Base-by-base conservation (phyloP, 2,329 filamentous ascomycete genomes). In the Colletotrichum coccodes region DNA sequence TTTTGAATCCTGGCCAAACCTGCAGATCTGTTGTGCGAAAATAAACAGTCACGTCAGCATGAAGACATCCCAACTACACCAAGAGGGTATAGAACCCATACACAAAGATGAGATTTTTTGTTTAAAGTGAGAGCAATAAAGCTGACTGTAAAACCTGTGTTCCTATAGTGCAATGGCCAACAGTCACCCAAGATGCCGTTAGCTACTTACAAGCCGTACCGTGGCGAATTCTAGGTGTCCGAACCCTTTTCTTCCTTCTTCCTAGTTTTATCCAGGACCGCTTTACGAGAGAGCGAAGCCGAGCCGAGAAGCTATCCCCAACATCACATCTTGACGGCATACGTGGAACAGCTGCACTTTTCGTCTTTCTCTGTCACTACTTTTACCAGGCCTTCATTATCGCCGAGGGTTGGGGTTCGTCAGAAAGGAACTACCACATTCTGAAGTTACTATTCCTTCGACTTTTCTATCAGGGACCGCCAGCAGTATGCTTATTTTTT, bases 401-500 rank as follows among this genome's bases (percentile, higher is more conserved):
- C 71, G 83, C 85, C 61, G 81, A 86, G 70, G 83, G 84, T 26
- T 88, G 81, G 77, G 86, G 85, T 46, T 80, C 77, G 60, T 78
- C 79, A 52, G 76, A 81, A 28, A 76, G 76, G 69, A 83, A 87
- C 76, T 81, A 82, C 73, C 73, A 84, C 63, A 66, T 86, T 53
- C 79, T 87, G 71, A 84, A 86, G 73, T 80, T 89, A 1, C 87
- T 87, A 8, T 82, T 89, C 68, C 62, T 89, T 21, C 81, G 87
- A 16, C 78, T 89, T 4, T 80, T 86, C 66, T 89, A 85, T 74
- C 84, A 85, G 59, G 87, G 87, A 1, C 86, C 85, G 3, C 83
- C 86, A 0, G 87, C 87, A 72, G 88, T 90, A 44, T 86, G 84
- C 76, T 78, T 89, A 71, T 91, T 91, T 80, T 90, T 90, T 74